Evolutionary conservation across 2,329 filamentous ascomycete genomes (phyloP), one percentile per base, ranked within the genome.

Genomic region (Microcera coccophila): DNA sequence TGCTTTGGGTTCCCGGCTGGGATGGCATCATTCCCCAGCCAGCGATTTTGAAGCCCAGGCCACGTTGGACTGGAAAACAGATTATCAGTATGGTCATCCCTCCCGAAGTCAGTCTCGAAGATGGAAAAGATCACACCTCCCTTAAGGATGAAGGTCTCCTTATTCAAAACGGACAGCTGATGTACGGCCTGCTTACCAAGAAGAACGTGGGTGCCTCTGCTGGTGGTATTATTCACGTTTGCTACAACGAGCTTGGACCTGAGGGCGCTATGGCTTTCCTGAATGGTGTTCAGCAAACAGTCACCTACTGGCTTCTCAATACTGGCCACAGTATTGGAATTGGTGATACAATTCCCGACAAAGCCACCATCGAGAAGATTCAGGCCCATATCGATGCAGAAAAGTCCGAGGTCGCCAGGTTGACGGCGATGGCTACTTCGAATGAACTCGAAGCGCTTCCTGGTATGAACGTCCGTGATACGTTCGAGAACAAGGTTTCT

Each of bases 1-100:
- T 98, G 75, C 78, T 99, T 53, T 98, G 91, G 91, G 90, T 98
- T 40, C 93, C 93, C 16, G 85, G 90, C 42, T 98, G 94, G 94
- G 90, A 98, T 68, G 94, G 94, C 35, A 79, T 94, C 38, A 89
- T 98, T 56, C 93, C 93, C 5, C 81, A 84, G 26, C 93, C 93
- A 12, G 90, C 91, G n/a, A 95, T 99, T 51, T 61, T 95, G 52
- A 96, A 95, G 69, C 93, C 93, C 9, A 78, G 83, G 41, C 90
- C 93, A 32, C 83, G 90, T 55, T 99, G 93, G 93, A 97, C 91
- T 39, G 93, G 93, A 57, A 99, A 99, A 71, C 93, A 99, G 70
- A 84, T 99, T 53, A 83, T 95, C 62, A 96, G 90, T 68, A 81
- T 97, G 81, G 82, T 93, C 44, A 85, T 98, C 52, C 91, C 93